phyloP scores from a whole-genome alignment of 208 protist genomes.

The Herpetomonas tarakana region DNA sequence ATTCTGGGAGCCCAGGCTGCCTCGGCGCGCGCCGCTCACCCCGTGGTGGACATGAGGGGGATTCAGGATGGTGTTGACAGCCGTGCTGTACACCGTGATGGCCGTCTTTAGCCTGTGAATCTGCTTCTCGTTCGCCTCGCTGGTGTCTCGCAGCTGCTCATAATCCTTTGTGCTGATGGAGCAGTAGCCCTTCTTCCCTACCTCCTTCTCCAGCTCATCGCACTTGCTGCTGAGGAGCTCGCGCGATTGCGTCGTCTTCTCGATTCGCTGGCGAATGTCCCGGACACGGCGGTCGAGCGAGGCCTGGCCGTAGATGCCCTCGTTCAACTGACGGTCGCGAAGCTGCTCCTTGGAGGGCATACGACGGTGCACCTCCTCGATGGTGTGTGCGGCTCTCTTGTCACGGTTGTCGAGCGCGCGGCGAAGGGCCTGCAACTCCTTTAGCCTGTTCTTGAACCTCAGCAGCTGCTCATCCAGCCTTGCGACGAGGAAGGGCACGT shows the following conservation, averaged over 20 bases:
- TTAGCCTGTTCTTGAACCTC: conserved; percentile 32
- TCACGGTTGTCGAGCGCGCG: conserved; percentile 48
- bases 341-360: conserved; percentile 33
- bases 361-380: conserved; percentile 44
- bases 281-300: conserved; percentile 36
- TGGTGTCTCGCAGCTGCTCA: conserved; percentile 23
- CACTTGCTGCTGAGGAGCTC: conserved; percentile 32
- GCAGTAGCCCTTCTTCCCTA: conserved; percentile 18
- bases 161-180: conserved; percentile 57
- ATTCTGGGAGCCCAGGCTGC: background rate
- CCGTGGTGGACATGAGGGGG: no score
- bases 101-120: conserved; percentile 24
- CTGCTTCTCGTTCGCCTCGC: conserved; percentile 23
- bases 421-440: conserved; percentile 29
- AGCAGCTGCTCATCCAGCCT: conserved; percentile 48
- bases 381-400: conserved; percentile 59
- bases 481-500: conserved; percentile 29
- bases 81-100: conserved; percentile 50
- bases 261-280: conserved; percentile 31
- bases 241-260: conserved; percentile 18
- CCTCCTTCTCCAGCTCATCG: conserved; percentile 35
- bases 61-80: conserved; percentile 9
- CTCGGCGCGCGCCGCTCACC: background rate
- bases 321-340: conserved; percentile 50
- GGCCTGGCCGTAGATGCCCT: conserved; percentile 63